Evolutionary conservation across 306 rosid species (phyloP), one percentile per base, ranked within the genome.

Genomic region (Hylodesmum podocarpum): DNA sequence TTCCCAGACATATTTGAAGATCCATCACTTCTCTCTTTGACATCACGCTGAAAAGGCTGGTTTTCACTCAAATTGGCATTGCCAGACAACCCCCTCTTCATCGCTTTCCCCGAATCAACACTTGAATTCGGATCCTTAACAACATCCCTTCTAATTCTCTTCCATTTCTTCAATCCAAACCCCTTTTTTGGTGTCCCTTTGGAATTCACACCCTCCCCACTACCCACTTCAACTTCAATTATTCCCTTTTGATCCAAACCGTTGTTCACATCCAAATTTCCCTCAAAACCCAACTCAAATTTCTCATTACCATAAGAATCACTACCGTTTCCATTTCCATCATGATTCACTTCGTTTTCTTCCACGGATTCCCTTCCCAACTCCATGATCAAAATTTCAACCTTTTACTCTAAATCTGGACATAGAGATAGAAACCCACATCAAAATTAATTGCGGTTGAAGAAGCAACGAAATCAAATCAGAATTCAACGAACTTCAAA

Each of bases 11-110:
- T 29, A 70, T 76, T 84, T 27, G 79, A 80, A 22, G 91, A 88
- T 40, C 92, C 93, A 34, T 89, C 92, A 28, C 88, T 83, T 58
- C 72, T 83, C 63, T 76, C 90, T 82, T 84, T 90, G 40, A 64
- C 77, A 79, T 83, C 90, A 1, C 75, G 83, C 11, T 71, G 34
- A 39, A 62, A 64, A 43, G 75, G 83, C 36, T 75, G 83, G 16
- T 78, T 69, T 84, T 82, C 86, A 78, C 15, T 51, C 12, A 83
- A 77, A 82, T 75, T 89, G 21, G 44, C 86, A 83, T 65, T 24
- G 16, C 81, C 84, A 34, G 97, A 51, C 77, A 90, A 84, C 12
- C 88, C 89, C 65, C 98, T 79, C 84, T 92, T 95, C 91, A 89
- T 78, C 7, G 61, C 78, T 72, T 87, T 92, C 77, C 89, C 46